Evolutionary conservation across 495 filamentous ascomycete genomes (phyloP), one percentile per base, ranked within the genome.

Genomic region (Cercophora scortea): DNA sequence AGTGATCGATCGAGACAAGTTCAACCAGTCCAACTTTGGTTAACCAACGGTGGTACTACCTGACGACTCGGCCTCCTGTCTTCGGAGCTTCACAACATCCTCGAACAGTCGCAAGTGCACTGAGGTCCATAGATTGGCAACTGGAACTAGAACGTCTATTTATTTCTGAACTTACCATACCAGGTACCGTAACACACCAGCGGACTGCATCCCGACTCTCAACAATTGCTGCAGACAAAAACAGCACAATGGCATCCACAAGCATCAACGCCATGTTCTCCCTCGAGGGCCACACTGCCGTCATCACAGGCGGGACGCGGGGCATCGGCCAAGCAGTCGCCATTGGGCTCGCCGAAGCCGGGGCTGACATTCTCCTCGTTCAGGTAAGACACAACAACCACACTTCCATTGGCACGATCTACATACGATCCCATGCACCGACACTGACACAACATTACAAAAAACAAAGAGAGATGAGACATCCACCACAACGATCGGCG

Each of bases 281-380:
- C 38, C 74, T 84, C 45, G 64, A 72, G 47, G 82, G 81, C 52
- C 80, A 89, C 62, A 95, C 87, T 8, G 91, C 91, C 35, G 68
- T 95, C 44, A 75, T 95, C 34, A 96, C 91, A 0, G 91, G 91
- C 32, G 89, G 88, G 47, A 93, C 89, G 13, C 75, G 91, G 48
- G 91, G 91, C 18, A 95, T 96, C 47, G 91, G 91, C 13, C 82
- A 88, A 63, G 79, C 87, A 10, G 91, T 94, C 71, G 87, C 87
- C 41, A 64, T 95, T 53, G 88, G 84, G 3, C 66, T 90, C 10
- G 88, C 90, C 35, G 88, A 93, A 70, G 87, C 86, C 47, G 89
- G 89, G 41, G 89, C 89, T 54, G 87, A 95, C 65, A 75, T 92
- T 51, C 70, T 95, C 36, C 73, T 95, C 35, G 72, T 93, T 17